Evolutionary conservation across 2,329 filamentous ascomycete species (phyloP).

Genomic region (Curvularia verruculosa): DNA sequence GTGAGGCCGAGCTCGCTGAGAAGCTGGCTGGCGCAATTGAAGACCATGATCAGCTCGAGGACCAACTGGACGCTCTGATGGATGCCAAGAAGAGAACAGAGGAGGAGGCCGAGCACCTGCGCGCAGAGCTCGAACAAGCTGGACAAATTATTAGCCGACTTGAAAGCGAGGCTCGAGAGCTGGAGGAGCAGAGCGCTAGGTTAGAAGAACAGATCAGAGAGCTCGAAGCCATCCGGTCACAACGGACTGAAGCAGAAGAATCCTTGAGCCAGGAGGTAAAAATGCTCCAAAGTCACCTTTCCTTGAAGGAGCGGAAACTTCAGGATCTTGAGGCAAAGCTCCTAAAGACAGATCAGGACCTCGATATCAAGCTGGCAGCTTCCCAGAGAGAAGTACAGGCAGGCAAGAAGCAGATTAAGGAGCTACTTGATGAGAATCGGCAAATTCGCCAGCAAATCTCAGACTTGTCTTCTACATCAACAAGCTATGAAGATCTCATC

Average conservation of each 20-base stretch:
- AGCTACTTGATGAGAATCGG: constrained; percentile 79
- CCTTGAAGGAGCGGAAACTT: constrained; percentile 86
- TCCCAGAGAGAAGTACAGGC: constrained; percentile 80
- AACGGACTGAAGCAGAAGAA: constrained; percentile 77
- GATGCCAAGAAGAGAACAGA: constrained; percentile 88
- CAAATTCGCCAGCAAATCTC: constrained; percentile 84
- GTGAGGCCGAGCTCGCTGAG: constrained; percentile 91
- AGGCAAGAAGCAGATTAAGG: constrained; percentile 74
- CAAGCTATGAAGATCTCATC: constrained; percentile 92
- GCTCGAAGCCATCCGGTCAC: constrained; percentile 71
- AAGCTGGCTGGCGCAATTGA: constrained; percentile 91
- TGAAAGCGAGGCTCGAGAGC: constrained; percentile 81
- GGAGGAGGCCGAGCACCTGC: constrained; percentile 78
- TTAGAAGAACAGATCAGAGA: constrained; percentile 75
- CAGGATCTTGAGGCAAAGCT: constrained; percentile 86
- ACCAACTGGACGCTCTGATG: constrained; percentile 87
- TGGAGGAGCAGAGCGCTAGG: constrained; percentile 69
- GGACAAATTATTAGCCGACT: constrained; percentile 83
- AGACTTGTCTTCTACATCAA: constrained; percentile 87
- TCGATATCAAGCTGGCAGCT: constrained; percentile 80
- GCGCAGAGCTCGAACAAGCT: constrained; percentile 87
- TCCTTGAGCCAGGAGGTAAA: constrained; percentile 82
- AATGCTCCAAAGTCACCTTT: constrained; percentile 88
- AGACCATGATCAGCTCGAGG: constrained; percentile 92
- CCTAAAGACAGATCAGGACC: constrained; percentile 83